Evolutionary conservation across 2,329 filamentous ascomycete species (phyloP), one percentile per base, ranked within the genome.

Genomic region (Diaporthe sp.): DNA sequence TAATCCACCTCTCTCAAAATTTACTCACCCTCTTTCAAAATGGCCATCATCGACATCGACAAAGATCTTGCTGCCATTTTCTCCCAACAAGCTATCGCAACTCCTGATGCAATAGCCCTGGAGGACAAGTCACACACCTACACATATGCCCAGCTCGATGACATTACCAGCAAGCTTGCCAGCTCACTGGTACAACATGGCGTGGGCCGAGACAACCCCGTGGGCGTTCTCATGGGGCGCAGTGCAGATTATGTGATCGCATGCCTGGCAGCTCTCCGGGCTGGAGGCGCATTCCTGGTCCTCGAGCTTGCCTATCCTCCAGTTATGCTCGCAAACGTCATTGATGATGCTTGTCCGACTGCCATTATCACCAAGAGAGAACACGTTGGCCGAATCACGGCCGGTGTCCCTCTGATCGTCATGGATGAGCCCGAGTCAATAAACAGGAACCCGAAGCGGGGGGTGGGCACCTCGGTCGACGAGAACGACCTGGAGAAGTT

Each of bases 231-330:
- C 71, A 89, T 96, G 81, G 92, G 91, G 74, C 91, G 94, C 73
- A 94, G 93, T 82, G 93, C 93, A 67, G 90, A 95, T 84, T 95
- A 96, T 84, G 93, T 96, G 76, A 92, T 96, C 83, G 92, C 94
- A 22, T 95, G 93, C 81, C 87, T 96, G 71, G 94, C 94, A 37
- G 91, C 93, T n/a, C 89, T 96, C 53, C 91, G 93, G 76, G 94
- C 94, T 2, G 94, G 94, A 71, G 94, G 94, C 72, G 94, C 94
- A 2, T 96, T 95, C 81, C 87, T 96, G 7, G 94, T 96, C 2
- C 90, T 96, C 4, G 94, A 96, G 84, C 87, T 95, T 67, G 94
- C 94, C 4, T 96, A 96, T 78, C 94, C 94, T 19, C 90, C 93
- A 0, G 92, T 91, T 74, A 86, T 96, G 67, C 86, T 96, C 77